These are phyloP conservation scores for Arthroderma sp. DNA, from an alignment of 2,329 filamentous ascomycete genomes.

Conservation along the genomic window DNA sequence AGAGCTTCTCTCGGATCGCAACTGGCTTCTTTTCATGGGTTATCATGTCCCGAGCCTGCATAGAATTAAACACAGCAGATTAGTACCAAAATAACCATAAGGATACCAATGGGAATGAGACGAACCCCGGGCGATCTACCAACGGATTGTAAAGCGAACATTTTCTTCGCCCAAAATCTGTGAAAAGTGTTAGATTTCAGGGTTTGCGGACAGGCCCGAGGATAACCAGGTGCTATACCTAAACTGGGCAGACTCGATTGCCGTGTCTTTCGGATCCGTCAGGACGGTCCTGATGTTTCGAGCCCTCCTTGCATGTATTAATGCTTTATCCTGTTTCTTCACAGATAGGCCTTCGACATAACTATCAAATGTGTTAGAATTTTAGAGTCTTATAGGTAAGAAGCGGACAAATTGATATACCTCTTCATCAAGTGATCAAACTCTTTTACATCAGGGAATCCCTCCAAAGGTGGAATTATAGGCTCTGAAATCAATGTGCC, in stretches of 20 bases:
- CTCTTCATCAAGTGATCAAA: constrained; percentile 35
- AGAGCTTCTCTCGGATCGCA: constrained; percentile 38
- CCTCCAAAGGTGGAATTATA: constrained; percentile 29
- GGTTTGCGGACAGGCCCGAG: not conserved
- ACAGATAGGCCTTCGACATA: constrained; percentile 37
- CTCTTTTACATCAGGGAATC: constrained; percentile 33
- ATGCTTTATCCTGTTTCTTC: constrained; percentile 40
- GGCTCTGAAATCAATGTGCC: constrained; percentile 32
- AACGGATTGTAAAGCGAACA: constrained; percentile 35
- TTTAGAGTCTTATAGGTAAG: not conserved
- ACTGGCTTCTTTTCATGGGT: constrained; percentile 41
- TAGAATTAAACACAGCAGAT: constrained; percentile 2
- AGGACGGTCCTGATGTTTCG: constrained; percentile 36
- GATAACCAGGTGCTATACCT: constrained; percentile 19
- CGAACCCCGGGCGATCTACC: constrained; percentile 26
- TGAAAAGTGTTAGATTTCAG: constrained; percentile 6
- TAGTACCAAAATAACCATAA: not conserved
- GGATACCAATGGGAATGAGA: not conserved
- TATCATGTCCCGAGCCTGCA: constrained; percentile 30
- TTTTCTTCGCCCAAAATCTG: constrained; percentile 42
- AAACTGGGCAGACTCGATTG: constrained; percentile 39
- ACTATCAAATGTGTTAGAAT: constrained; percentile 15
- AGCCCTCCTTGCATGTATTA: constrained; percentile 36
- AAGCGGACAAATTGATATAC: constrained; percentile 14
- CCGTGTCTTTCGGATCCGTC: constrained; percentile 37